These are phyloP conservation scores for Boletus pseudo-olivaceus DNA, from an alignment of 768 basidiomycete genomes.

Conservation along the genomic window DNA sequence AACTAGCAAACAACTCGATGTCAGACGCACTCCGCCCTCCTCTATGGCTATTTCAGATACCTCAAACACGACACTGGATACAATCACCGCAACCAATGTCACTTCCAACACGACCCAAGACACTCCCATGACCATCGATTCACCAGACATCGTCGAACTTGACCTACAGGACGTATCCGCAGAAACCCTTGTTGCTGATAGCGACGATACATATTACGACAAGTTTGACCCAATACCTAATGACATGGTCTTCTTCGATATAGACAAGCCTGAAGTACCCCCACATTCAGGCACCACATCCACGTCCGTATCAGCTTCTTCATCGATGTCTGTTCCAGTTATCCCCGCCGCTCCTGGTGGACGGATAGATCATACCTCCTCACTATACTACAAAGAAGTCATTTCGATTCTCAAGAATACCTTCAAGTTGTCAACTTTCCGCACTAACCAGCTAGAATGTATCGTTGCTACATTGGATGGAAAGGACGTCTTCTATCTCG, in stretches of 20 bases:
- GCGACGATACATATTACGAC: slow-evolving; percentile 50
- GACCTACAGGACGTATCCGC: slow-evolving; percentile 21
- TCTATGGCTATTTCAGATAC: slow-evolving; percentile 17
- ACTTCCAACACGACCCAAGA: slow-evolving; percentile 1
- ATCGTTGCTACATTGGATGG: slow-evolving; percentile 77
- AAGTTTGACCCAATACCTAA: slow-evolving; percentile 35
- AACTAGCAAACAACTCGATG: background rate
- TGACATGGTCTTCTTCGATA: slow-evolving; percentile 13
- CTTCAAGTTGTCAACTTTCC: slow-evolving; percentile 69
- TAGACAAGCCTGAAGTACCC: slow-evolving; percentile 8
- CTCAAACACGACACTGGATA: slow-evolving; percentile 14
- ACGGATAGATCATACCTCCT: slow-evolving; percentile 32
- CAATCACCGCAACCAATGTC: background rate
- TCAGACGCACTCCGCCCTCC: slow-evolving; percentile 9
- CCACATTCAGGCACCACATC: slow-evolving; percentile 7
- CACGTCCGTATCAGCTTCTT: slow-evolving; percentile 6
- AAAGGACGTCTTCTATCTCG: slow-evolving; percentile 88
- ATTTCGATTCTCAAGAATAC: slow-evolving; percentile 31
- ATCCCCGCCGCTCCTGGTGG: background rate
- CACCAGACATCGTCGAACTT: slow-evolving; percentile 16
- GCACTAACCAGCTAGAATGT: slow-evolving; percentile 82
- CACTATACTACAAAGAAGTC: slow-evolving; percentile 30
- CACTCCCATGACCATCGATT: slow-evolving; percentile 2
- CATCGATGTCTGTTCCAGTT: background rate
- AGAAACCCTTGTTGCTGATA: slow-evolving; percentile 26